Conservation (phyloP, 2,329 filamentous ascomycete genomes). For the Cladophialophora psammophila region DNA sequence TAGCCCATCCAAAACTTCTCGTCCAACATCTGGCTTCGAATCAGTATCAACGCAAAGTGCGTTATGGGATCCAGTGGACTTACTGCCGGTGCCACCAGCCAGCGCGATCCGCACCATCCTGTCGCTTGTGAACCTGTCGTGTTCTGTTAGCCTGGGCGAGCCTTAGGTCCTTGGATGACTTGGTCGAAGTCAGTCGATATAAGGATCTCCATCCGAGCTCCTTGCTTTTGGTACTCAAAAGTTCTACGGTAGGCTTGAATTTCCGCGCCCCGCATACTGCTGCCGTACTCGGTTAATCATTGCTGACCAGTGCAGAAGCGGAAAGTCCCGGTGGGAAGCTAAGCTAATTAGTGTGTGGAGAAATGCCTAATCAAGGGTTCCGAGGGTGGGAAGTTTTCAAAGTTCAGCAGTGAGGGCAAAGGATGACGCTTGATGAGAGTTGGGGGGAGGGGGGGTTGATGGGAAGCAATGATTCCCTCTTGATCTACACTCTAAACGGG, state of each 20-base stretch:
- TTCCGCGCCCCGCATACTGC: neutral
- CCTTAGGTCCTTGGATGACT: neutral
- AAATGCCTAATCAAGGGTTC: neutral
- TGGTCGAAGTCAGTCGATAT: neutral
- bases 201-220: neutral
- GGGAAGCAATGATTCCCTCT: too few relatives aligned
- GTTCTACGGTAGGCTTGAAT: neutral
- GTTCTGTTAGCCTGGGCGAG: neutral
- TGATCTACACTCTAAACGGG: too few relatives aligned
- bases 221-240: neutral
- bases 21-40: constrained; percentile 58
- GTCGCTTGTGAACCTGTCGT: neutral
- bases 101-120: constrained; percentile 56
- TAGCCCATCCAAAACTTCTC: constrained; percentile 61
- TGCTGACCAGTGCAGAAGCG: neutral
- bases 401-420: neutral
- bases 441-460: too few relatives aligned
- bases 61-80: constrained; percentile 32
- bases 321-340: neutral
- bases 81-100: constrained; percentile 57
- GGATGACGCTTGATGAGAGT: too few relatives aligned
- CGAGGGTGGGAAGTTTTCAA: neutral
- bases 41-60: constrained; percentile 6
- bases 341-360: neutral
- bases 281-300: neutral